A percentile compares a stretch with the other conserved stretches of the same genome.
These are phyloP conservation scores for Leccinum barrowsii DNA, from an alignment of 768 basidiomycete species.

Conservation along the genomic window DNA sequence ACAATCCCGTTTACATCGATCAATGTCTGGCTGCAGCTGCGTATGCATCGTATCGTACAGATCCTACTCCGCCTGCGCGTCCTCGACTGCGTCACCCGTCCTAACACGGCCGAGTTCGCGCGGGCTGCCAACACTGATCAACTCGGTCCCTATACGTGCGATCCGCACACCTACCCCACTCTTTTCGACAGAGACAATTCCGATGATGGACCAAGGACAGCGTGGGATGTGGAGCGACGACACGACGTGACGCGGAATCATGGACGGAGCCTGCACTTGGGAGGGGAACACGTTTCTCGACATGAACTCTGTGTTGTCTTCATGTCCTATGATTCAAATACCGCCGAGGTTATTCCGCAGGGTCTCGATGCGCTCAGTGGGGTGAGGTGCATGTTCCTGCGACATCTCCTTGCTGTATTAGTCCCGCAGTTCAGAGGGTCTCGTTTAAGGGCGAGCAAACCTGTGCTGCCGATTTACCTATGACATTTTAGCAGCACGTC, in stretches of 20 bases:
- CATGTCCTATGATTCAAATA: neutral
- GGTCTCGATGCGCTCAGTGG: neutral
- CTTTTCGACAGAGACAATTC: neutral
- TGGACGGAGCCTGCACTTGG: too few species aligned
- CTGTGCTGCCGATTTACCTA: neutral
- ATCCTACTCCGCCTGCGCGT: conserved; percentile 3
- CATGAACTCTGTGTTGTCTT: too few species aligned
- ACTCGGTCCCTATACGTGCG: neutral
- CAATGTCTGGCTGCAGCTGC: too few species aligned
- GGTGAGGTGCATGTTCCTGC: neutral
- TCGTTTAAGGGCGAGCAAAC: neutral
- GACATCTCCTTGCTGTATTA: neutral
- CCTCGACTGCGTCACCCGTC: conserved; percentile 1
- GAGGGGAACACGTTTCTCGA: too few species aligned
- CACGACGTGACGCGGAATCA: too few species aligned
- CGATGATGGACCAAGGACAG: neutral
- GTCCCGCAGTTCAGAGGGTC: neutral
- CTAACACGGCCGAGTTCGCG: neutral
- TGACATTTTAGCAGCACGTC: neutral
- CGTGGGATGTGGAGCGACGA: neutral
- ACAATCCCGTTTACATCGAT: too few species aligned
- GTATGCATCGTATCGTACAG: neutral
- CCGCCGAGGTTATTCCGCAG: too few species aligned
- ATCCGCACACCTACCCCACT: neutral
- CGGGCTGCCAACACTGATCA: conserved; percentile 1